Base-by-base conservation (phyloP, 108 stramenopile species). In the Nannochloropsis gaditana region DNA sequence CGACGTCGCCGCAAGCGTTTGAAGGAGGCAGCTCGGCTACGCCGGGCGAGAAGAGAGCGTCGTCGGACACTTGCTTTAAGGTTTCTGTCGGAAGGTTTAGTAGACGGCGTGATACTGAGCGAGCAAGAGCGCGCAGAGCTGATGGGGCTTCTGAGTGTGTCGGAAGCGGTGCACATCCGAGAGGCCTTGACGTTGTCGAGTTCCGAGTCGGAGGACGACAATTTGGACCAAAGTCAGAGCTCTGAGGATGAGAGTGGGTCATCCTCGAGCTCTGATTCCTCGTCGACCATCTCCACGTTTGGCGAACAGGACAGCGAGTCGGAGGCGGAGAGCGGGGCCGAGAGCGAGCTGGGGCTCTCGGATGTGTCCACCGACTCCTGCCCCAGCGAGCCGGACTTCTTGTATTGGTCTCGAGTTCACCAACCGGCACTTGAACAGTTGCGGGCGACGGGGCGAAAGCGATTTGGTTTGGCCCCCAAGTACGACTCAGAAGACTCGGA, bases 331-430 rank as follows among this genome's bases (percentile, higher is more conserved):
- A 73, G 59, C 59, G 59, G 59, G 59, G n/a, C 59, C 19, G 59
- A 73, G 59, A 73, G 59, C 59, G 59, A 73, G 59, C 19, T 73
- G 59, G 59, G 59, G 19, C 59, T 73, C 19, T 73, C 59, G 6
- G 59, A 73, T n/a, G 59, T 73, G 3, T 73, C 59, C 59, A 73
- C 59, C 19, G 59, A 73, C 59, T 73, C 59, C 59, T 73, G n/a
- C n/a, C 59, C 59, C 59, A 73, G 59, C 59, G n/a, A 73, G 59
- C 59, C 59, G 1, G 59, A 73, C 59, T 73, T 73, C 59, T n/a
- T 73, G 59, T 73, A 73, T n/a, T 73, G 59, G 59, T 73, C 59
- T n/a, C 59, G 59, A 15, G 59, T 73, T 5, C 59, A 73, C n/a
- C 59, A 73, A n/a, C 59, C 59, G 6, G 59, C 59, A 2, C 19